phyloP scores from a whole-genome alignment of 202 grass and related monocot genomes.

The Dendrocalamus latiflorus region DNA sequence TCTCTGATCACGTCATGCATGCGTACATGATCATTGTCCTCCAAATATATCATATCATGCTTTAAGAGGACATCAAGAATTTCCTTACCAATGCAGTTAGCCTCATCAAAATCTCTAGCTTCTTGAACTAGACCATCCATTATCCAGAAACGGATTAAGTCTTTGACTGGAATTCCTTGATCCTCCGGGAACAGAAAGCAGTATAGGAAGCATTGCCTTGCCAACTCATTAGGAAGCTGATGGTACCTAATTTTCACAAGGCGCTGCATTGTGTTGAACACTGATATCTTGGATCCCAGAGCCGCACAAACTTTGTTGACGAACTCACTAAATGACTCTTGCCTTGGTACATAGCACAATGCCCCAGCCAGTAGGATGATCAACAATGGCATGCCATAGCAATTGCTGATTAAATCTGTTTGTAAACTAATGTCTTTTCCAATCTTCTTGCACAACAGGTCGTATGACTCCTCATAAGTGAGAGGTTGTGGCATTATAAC shows the following conservation, averaged over 20 bases:
- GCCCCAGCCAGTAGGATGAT: constrained; percentile 24
- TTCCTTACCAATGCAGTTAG: constrained; percentile 3
- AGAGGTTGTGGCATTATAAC: constrained; percentile 5
- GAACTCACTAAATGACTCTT: background rate
- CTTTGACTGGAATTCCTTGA: background rate
- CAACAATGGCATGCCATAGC: constrained; percentile 19
- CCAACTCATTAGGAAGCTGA: constrained; percentile 4
- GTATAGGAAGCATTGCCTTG: background rate
- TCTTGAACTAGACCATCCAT: background rate
- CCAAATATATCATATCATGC: constrained; percentile 15
- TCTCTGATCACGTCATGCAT: constrained; percentile 28
- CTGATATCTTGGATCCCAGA: background rate
- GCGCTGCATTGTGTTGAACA: background rate
- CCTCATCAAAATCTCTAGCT: background rate
- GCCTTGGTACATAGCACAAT: background rate
- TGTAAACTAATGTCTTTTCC: background rate
- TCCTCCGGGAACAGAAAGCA: constrained; percentile 6
- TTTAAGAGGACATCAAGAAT: constrained; percentile 4
- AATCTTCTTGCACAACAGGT: background rate
- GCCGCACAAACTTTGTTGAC: background rate
- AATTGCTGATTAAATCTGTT: background rate
- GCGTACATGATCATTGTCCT: background rate
- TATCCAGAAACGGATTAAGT: constrained; percentile 5
- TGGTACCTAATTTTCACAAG: background rate
- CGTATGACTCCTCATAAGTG: background rate